Conservation (phyloP, 75 land plant genomes). For the Selaginella moellendorffii region DNA sequence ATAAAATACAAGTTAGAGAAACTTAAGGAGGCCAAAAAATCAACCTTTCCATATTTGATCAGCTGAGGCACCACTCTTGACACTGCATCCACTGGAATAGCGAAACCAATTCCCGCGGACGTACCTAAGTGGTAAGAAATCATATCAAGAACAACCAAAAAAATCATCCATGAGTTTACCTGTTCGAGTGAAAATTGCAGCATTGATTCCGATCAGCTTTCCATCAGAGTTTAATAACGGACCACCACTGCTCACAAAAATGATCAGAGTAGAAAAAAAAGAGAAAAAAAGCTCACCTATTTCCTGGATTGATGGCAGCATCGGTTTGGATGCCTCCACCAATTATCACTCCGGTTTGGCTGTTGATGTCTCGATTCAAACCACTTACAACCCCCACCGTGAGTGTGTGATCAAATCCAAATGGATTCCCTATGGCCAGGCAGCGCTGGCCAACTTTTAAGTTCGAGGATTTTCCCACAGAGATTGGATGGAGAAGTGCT, state of each 20-base stretch:
- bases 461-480: slow-evolving; percentile 51
- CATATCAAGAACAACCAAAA: neutral
- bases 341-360: slow-evolving; percentile 79
- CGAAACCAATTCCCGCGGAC: slow-evolving; percentile 96
- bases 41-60: slow-evolving; percentile 75
- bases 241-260: slow-evolving; percentile 57
- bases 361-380: slow-evolving; percentile 75
- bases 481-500: slow-evolving; percentile 59
- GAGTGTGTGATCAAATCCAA: slow-evolving; percentile 95
- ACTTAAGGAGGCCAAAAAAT: neutral
- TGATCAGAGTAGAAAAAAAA: neutral
- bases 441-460: slow-evolving; percentile 88
- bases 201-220: slow-evolving; percentile 78
- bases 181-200: slow-evolving; percentile 91
- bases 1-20: neutral
- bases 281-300: slow-evolving; percentile 34
- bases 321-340: slow-evolving; percentile 95
- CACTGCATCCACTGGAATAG: slow-evolving; percentile 78
- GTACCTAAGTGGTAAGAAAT: slow-evolving; percentile 35
- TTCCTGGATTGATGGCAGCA: slow-evolving; percentile 95
- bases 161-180: slow-evolving; percentile 25
- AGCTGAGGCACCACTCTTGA: slow-evolving; percentile 73
- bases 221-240: slow-evolving; percentile 82
- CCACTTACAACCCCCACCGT: slow-evolving; percentile 95
- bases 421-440: slow-evolving; percentile 91